These are phyloP conservation scores for Cystofilobasidium bisporidii DNA, from an alignment of 768 basidiomycete species.

Conservation along the genomic window DNA sequence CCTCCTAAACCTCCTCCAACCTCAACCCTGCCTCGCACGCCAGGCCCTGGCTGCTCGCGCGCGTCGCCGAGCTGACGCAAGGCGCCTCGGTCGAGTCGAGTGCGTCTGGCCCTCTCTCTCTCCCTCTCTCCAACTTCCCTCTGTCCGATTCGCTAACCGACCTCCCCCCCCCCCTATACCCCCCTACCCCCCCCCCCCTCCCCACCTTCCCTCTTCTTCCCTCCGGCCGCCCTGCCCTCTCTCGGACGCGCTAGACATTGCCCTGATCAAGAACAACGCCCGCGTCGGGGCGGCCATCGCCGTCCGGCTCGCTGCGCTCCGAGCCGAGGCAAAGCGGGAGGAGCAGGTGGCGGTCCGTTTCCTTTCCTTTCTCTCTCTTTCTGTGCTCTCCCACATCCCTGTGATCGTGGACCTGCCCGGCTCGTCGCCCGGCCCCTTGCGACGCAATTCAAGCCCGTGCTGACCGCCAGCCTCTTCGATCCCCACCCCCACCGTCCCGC, in stretches of 20 bases:
- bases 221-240: too few relatives aligned
- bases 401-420: too few relatives aligned
- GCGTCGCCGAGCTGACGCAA: constrained; percentile 68
- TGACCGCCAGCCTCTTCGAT: too few relatives aligned
- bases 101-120: constrained; percentile 40
- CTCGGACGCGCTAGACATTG: constrained; percentile 71
- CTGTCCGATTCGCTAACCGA: constrained; percentile 17
- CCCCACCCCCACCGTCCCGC: not conserved
- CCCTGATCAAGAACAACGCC: constrained; percentile 80
- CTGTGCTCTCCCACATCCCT: too few relatives aligned
- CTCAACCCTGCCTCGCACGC: constrained; percentile 37
- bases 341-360: not conserved
- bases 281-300: constrained; percentile 51
- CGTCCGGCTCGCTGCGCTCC: constrained; percentile 22
- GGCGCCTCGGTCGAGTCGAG: constrained; percentile 61
- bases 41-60: constrained; percentile 81
- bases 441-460: too few relatives aligned
- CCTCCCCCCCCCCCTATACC: not conserved
- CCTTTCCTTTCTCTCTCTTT: not conserved
- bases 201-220: not conserved
- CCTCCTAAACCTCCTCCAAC: too few relatives aligned
- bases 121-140: not conserved
- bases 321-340: constrained; percentile 14
- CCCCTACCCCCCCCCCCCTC: not conserved
- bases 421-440: too few relatives aligned